Percentiles rank a stretch among this genome's conserved stretches.
Evolutionary conservation across 306 rosid genomes (phyloP).

Genomic region (apple (Malus domestica)): ASM211411v1 NC_041790.1:16019501-16020000

Average conservation of each 20-base stretch:
- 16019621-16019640: not conserved
- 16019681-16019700: not conserved
- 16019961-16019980: conserved; percentile 9
- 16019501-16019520: too few relatives aligned
- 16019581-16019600: not conserved
- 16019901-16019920: not conserved
- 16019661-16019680: not conserved
- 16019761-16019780: not conserved
- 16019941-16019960: not conserved
- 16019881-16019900: conserved; percentile 8
- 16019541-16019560: not conserved
- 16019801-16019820: not conserved
- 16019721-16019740: not conserved
- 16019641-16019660: not conserved
- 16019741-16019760: not conserved
- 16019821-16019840: not conserved
- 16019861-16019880: too few relatives aligned
- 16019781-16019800: not conserved
- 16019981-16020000: not conserved
- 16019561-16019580: not conserved
- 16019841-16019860: not conserved
- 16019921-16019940: not conserved
- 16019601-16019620: too few relatives aligned
- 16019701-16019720: not conserved
- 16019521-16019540: too few relatives aligned